A percentile compares a stretch with the other conserved stretches of the same genome.
Evolutionary conservation across 2,329 filamentous ascomycete genomes (phyloP).

Genomic region (Uncinocarpus reesii): DNA sequence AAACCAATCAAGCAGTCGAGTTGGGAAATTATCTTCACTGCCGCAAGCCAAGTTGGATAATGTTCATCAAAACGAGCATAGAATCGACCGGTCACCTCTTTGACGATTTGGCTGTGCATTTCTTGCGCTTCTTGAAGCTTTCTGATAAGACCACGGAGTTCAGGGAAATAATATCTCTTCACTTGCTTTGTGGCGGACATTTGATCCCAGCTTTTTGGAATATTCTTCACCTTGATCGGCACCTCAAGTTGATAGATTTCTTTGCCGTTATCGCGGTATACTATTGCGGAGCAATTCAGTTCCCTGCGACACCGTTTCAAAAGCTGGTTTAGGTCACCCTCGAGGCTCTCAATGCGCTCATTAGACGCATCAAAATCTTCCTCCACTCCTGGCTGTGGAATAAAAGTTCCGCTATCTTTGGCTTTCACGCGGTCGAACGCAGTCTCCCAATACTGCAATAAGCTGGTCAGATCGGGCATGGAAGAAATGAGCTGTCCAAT

Average conservation of each 20-base stretch:
- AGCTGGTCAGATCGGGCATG: conserved; percentile 73
- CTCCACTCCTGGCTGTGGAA: conserved; percentile 79
- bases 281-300: conserved; percentile 61
- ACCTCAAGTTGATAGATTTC: conserved; percentile 95
- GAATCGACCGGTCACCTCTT: conserved; percentile 73
- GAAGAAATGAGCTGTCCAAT: conserved; percentile 70
- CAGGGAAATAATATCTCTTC: conserved; percentile 86
- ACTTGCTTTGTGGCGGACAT: conserved; percentile 89
- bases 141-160: conserved; percentile 71
- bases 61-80: conserved; percentile 80
- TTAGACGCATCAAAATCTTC: conserved; percentile 83
- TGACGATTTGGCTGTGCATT: conserved; percentile 80
- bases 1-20: conserved; percentile 91
- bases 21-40: conserved; percentile 82
- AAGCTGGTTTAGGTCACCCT: conserved; percentile 59
- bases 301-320: conserved; percentile 61
- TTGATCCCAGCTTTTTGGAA: conserved; percentile 83
- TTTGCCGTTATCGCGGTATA: conserved; percentile 80
- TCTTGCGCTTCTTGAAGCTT: conserved; percentile 89
- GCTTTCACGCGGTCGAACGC: conserved; percentile 80
- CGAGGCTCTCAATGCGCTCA: conserved; percentile 63
- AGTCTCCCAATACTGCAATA: conserved; percentile 75
- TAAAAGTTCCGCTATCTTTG: conserved; percentile 66
- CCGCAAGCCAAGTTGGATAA: conserved; percentile 73
- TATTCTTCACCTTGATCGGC: conserved; percentile 66